Evolutionary conservation across 352 stramenopile species (phyloP).

Genomic region (Pythium guiyangense): DNA sequence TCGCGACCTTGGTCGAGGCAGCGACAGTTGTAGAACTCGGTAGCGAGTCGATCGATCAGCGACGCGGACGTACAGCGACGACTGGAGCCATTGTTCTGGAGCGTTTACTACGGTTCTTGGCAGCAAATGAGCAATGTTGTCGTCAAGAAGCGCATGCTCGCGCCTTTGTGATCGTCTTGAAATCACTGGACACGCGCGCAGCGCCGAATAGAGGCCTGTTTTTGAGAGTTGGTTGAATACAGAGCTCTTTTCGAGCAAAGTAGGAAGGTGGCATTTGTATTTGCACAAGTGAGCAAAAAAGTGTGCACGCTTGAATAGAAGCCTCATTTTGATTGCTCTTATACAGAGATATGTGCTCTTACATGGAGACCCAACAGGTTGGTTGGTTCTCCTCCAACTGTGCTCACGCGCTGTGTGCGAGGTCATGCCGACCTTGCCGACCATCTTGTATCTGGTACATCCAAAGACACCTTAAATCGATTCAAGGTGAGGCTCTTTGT

Average conservation of each 20-base stretch:
- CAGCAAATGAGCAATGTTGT: slow-evolving; percentile 22
- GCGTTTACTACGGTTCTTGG: slow-evolving; percentile 23
- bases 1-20: background rate
- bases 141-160: background rate
- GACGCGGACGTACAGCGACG: slow-evolving; percentile 11
- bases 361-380: slow-evolving; percentile 46
- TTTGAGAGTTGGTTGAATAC: too few species aligned
- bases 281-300: background rate
- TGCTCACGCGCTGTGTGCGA: background rate
- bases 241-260: too few species aligned
- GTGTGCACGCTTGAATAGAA: background rate
- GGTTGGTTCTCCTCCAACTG: slow-evolving; percentile 24
- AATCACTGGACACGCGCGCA: background rate
- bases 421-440: background rate
- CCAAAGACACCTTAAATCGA: slow-evolving; percentile 90
- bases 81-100: slow-evolving; percentile 45
- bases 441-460: slow-evolving; percentile 90
- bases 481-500: slow-evolving; percentile 67
- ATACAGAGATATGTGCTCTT: slow-evolving; percentile 19
- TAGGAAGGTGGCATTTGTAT: background rate
- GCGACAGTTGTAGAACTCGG: background rate
- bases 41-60: background rate
- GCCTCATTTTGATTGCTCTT: slow-evolving; percentile 5
- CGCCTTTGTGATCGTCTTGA: background rate
- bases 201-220: too few species aligned